Evolutionary conservation across 345 rosid genomes (phyloP).

Genomic region (Camelina hispida): DNA sequence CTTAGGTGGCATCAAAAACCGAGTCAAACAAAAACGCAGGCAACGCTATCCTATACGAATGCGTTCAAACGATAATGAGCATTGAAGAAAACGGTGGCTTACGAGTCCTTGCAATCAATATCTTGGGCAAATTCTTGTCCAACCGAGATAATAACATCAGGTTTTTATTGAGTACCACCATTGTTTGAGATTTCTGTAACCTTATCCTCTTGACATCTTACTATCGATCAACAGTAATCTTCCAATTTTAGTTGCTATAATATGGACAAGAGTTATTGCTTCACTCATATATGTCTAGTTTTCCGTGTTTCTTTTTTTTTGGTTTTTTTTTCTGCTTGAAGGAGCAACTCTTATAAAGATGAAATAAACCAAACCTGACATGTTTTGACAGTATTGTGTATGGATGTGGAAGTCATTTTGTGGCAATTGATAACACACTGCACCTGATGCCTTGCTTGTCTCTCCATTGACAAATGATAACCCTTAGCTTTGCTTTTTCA

Average conservation of each 20-base stretch:
- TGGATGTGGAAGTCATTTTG: conserved; percentile 21
- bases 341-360: conserved; percentile 20
- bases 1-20: conserved; percentile 96
- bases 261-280: conserved; percentile 2
- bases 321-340: neutral
- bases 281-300: conserved; percentile 19
- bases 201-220: conserved; percentile 13
- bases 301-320: neutral
- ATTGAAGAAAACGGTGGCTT: conserved; percentile 95
- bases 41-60: conserved; percentile 94
- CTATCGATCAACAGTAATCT: conserved; percentile 10
- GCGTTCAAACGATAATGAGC: conserved; percentile 97
- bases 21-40: conserved; percentile 98
- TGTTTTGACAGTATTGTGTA: conserved; percentile 21
- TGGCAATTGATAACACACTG: conserved; percentile 22
- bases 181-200: conserved; percentile 9
- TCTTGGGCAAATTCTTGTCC: conserved; percentile 93
- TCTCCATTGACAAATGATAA: conserved; percentile 27
- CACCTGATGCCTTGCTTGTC: conserved; percentile 17
- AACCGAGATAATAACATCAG: conserved; percentile 98
- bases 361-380: conserved; percentile 20
- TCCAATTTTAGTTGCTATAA: conserved; percentile 9
- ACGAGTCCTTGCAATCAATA: conserved; percentile 97
- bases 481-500: conserved; percentile 47
- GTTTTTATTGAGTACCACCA: conserved; percentile 42